A percentile compares a stretch with the other conserved stretches of the same genome.
phyloP scores from a whole-genome alignment of 106 monocot genomes.

The Dioscorea alata region DNA sequence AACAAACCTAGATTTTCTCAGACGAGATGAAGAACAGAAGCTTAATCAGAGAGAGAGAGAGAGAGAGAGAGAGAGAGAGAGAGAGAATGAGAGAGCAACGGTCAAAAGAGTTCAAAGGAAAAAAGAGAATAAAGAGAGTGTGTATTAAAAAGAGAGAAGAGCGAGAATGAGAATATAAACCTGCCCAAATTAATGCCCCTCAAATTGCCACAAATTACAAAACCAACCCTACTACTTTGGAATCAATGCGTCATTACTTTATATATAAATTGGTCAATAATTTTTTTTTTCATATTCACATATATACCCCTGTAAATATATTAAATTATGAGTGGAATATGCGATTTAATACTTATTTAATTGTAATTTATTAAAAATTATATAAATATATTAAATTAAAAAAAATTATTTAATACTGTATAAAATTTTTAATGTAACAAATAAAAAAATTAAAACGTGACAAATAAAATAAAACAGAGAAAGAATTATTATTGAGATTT shows the following conservation, averaged over 20 bases:
- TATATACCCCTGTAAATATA: no score
- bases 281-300: no score
- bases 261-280: no score
- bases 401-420: no score
- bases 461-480: no score
- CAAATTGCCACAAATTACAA: neutral
- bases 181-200: neutral
- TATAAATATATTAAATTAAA: no score
- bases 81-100: constrained; percentile 29
- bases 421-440: no score
- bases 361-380: no score
- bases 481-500: no score
- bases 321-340: no score
- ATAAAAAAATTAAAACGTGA: no score
- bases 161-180: neutral
- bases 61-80: constrained; percentile 2
- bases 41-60: neutral
- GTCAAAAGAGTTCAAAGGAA: constrained; percentile 32
- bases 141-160: constrained; percentile 2
- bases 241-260: neutral
- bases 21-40: neutral
- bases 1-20: constrained; percentile 1
- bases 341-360: no score
- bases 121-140: neutral
- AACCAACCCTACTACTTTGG: neutral